These are phyloP conservation scores for Bertia moriformis DNA, from an alignment of 2,329 filamentous ascomycete species.

Conservation along the genomic window DNA sequence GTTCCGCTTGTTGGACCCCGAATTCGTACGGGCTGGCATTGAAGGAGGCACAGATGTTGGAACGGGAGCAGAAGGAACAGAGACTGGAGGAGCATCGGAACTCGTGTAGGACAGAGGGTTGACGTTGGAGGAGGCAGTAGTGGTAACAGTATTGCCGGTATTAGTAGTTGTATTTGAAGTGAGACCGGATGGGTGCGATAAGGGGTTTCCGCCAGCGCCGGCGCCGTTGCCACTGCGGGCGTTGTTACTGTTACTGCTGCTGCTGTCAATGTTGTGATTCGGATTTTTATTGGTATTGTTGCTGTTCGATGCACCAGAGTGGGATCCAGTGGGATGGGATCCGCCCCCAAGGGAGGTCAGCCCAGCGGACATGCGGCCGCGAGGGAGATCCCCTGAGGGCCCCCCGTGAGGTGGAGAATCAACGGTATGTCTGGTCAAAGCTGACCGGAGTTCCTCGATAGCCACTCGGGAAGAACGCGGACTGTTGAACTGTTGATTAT, in stretches of 20 bases:
- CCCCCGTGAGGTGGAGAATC: slow-evolving; percentile 10
- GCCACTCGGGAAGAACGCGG: slow-evolving; percentile 2
- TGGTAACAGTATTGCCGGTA: not conserved
- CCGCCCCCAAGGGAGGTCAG: slow-evolving; percentile 15
- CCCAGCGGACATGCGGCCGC: slow-evolving; percentile 17
- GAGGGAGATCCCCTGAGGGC: slow-evolving; percentile 14
- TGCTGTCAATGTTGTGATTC: too few species aligned
- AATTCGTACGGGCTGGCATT: not conserved
- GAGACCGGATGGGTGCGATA: too few species aligned
- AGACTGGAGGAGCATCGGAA: not conserved
- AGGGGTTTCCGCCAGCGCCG: too few species aligned
- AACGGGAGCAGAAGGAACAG: not conserved
- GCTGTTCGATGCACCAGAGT: not conserved
- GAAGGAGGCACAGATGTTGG: not conserved
- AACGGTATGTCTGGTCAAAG: slow-evolving; percentile 19
- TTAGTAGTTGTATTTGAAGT: not conserved
- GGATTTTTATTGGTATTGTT: too few species aligned
- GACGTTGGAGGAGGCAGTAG: not conserved
- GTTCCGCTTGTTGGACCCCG: slow-evolving; percentile 1
- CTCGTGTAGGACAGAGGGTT: not conserved
- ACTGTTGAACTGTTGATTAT: not conserved
- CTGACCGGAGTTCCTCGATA: slow-evolving; percentile 22
- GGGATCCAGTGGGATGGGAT: slow-evolving; percentile 1
- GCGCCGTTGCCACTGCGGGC: too few species aligned
- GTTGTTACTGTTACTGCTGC: too few species aligned